Evolutionary conservation across 148 eudicot species (phyloP), one percentile per base, ranked within the genome.

Genomic region (Rheum nobile): DNA sequence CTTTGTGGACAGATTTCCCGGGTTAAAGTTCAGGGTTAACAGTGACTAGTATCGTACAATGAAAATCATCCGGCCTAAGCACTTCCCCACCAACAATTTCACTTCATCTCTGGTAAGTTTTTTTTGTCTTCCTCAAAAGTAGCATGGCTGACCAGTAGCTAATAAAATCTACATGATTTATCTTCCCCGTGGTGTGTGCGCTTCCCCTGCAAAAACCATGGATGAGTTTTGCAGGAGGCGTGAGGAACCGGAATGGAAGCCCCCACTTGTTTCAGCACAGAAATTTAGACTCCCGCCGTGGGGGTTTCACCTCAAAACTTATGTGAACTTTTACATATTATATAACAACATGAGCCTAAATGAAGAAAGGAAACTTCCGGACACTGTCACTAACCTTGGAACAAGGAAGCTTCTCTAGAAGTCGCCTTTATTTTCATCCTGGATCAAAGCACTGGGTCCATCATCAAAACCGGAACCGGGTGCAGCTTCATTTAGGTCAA

Each of bases 401-500:
- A 41, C 24, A 39, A 71, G 50, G 46, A 39, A 48, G 55, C 75
- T 67, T 41, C 43, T 26, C 75, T 74, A 79, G 75, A 78, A 54
- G 48, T 83, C 82, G 57, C 83, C 84, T 48, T 78, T 78, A 77
- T 83, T 86, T 41, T 87, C 89, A 75, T 84, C 92, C 82, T 89
- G 86, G 78, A 76, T 80, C 54, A 80, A 75, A 34, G 89, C 83
- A 76, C 73, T 78, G 41, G 86, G 85, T 54, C 92, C 91, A 74
- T 93, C 98, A 14, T 90, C 98, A 75, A 90, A 88, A 77, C 92
- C 90, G 50, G 89, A 75, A 77, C 90, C 94, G 0, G 98, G 97
- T 76, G 98, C 98, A 35, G 88, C 83, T 77, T 91, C 97, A 80
- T 91, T 93, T 17, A 91, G 87, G 79, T 93, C 97, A 80, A 93